These are phyloP conservation scores for Clonostachys solani DNA, from an alignment of 2,329 filamentous ascomycete species.

Conservation along the genomic window DNA sequence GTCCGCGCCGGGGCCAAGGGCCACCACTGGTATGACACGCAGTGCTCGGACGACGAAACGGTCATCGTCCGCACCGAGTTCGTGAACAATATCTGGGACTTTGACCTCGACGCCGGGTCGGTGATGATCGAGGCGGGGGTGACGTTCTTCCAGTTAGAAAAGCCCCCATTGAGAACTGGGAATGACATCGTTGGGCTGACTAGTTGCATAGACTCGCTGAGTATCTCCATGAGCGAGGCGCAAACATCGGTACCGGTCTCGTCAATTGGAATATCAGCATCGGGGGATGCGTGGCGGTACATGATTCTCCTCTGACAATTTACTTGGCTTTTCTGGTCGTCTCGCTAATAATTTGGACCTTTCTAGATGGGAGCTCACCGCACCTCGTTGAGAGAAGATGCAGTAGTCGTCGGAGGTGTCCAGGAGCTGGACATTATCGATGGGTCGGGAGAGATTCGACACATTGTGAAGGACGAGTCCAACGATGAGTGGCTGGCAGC, in stretches of 20 bases:
- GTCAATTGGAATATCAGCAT: constrained; percentile 52
- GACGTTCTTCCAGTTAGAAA: constrained; percentile 35
- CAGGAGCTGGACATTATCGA: constrained; percentile 44
- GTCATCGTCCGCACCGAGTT: constrained; percentile 41
- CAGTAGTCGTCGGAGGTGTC: constrained; percentile 44
- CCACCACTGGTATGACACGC: constrained; percentile 50
- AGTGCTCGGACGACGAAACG: constrained; percentile 43
- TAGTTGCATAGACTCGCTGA: constrained; percentile 28
- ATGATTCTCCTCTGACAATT: too few species aligned
- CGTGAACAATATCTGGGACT: constrained; percentile 37
- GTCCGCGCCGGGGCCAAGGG: constrained; percentile 44
- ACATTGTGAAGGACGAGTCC: constrained; percentile 31
- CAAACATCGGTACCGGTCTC: constrained; percentile 42
- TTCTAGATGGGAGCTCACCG: constrained; percentile 42
- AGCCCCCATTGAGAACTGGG: not conserved
- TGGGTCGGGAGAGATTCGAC: constrained; percentile 35
- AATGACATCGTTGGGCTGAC: not conserved
- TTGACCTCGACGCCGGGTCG: constrained; percentile 34
- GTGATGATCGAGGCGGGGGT: constrained; percentile 47
- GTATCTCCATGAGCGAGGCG: constrained; percentile 38
- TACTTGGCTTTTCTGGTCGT: too few species aligned
- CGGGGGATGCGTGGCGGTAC: constrained; percentile 37
- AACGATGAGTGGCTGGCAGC: constrained; percentile 46
- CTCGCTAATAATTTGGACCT: too few species aligned
- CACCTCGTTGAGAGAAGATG: constrained; percentile 39